Conservation (phyloP, 2,329 filamentous ascomycete genomes). For the Gyromitra esculenta region DNA sequence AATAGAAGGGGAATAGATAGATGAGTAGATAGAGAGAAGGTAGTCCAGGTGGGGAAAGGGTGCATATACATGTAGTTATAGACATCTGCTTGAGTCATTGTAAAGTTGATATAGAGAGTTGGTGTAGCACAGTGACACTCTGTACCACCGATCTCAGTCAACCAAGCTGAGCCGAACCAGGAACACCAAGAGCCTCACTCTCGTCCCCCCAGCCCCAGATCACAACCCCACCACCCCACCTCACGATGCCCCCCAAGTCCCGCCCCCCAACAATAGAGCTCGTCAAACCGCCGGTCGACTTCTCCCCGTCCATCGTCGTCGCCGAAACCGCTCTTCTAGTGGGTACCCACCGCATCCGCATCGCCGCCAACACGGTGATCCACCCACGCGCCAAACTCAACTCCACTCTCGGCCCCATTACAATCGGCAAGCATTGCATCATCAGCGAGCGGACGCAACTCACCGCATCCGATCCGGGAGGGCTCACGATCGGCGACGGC, state of each 20-base stretch:
- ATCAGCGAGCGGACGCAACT: constrained; percentile 75
- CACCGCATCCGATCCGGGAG: constrained; percentile 63
- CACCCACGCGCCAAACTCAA: constrained; percentile 85
- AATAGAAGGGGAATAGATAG: neutral
- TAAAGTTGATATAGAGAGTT: neutral
- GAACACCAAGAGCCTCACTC: neutral
- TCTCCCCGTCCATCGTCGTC: constrained; percentile 70
- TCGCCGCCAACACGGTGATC: constrained; percentile 81
- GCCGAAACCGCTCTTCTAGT: constrained; percentile 71
- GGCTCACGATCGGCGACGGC: constrained; percentile 68
- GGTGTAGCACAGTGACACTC: neutral
- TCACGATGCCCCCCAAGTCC: constrained; percentile 50
- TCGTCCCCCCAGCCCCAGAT: neutral
- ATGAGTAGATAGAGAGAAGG: neutral
- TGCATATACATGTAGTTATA: neutral
- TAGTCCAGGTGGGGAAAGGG: neutral
- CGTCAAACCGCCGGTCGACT: constrained; percentile 70
- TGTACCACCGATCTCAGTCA: neutral
- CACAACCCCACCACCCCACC: neutral
- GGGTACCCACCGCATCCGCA: constrained; percentile 79
- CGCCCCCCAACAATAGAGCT: constrained; percentile 64
- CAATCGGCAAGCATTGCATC: constrained; percentile 82
- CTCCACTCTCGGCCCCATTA: constrained; percentile 79
- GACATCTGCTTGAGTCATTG: neutral
- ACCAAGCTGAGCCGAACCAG: too few relatives aligned